Base-by-base conservation (phyloP, 768 basidiomycete species). In the Boletus speciosus region DNA sequence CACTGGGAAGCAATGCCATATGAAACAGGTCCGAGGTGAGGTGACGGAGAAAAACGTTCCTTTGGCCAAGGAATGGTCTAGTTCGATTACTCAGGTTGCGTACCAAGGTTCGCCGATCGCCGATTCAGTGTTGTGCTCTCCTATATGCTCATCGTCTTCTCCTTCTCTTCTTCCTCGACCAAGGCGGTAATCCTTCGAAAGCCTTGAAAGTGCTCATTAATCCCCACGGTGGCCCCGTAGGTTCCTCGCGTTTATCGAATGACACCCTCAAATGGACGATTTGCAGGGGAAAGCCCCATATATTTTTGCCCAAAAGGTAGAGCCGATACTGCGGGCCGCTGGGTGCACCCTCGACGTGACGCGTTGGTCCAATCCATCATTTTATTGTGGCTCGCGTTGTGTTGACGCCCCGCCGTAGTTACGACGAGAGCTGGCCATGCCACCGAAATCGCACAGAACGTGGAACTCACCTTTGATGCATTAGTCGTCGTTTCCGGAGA, bases 401-500 rank as follows among this genome's bases (percentile, higher is more conserved):
- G 35, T 41, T 48, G 29, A 52, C 31, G 29, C 23, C 10, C 10
- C 9, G 52, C 19, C 29, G 12, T 61, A 91, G 91, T 82, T 45
- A 91, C 90, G 0, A 80, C 78, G 4, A 77, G 80, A 55, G 59
- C 65, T 3, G 79, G 80, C 5, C 89, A 95, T 67, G 91, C 88
- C 3, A 70, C 70, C 37, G 83, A 90, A 34, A 74, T 93, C 52
- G 82, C 76, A 0, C 81, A 81, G 56, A 69, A 72, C 4, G 68
- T 91, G 34, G 56, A 75, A 1, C 75, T 89, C 5, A 74, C 78
- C 15, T 88, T 80, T 57, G 91, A 93, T 58, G 89, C 84, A 0
- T 66, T 95, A 39, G 78, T 90, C 36, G 71, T 83, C 31, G 78
- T 94, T 23, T 93, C 90, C 0, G 93, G 93, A 0, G 93, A 95